Conservation (phyloP, 108 stramenopile genomes). For the Asterionellopsis glacialis region DNA sequence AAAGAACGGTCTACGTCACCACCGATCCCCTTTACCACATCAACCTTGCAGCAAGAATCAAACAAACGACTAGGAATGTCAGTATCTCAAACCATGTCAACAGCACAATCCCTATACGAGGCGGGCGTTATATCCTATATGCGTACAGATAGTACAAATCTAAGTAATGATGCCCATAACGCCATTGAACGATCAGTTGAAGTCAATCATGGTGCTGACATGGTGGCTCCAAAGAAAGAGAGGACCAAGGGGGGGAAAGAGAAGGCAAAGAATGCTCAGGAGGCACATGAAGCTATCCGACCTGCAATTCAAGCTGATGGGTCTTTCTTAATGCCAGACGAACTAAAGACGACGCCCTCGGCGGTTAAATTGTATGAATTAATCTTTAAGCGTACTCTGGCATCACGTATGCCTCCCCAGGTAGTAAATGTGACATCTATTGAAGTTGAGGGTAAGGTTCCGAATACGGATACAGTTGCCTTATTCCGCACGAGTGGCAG, state of each 20-base stretch:
- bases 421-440: slow-evolving; percentile 48
- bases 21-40: slow-evolving; percentile 74
- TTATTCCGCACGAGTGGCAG: slow-evolving; percentile 40
- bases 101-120: slow-evolving; percentile 79
- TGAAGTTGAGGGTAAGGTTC: slow-evolving; percentile 22
- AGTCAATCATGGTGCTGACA: slow-evolving; percentile 19
- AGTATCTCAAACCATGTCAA: slow-evolving; percentile 54
- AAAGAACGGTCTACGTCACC: slow-evolving; percentile 25
- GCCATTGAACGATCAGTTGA: slow-evolving; percentile 8
- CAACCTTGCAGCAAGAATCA: slow-evolving; percentile 73
- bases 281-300: slow-evolving; percentile 86
- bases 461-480: slow-evolving; percentile 15
- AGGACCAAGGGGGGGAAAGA: slow-evolving; percentile 14
- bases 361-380: slow-evolving; percentile 44
- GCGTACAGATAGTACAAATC: slow-evolving; percentile 72
- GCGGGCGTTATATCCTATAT: slow-evolving; percentile 80
- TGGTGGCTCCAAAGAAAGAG: slow-evolving; percentile 28
- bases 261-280: slow-evolving; percentile 52
- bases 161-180: slow-evolving; percentile 48
- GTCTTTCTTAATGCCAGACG: slow-evolving; percentile 21
- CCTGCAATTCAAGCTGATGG: slow-evolving; percentile 52
- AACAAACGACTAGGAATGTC: slow-evolving; percentile 56
- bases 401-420: slow-evolving; percentile 57
- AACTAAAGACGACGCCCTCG: slow-evolving; percentile 15
- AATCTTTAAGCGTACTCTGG: slow-evolving; percentile 60